Conservation (phyloP, 2,329 filamentous ascomycete genomes). For the Nothophoma quercina region DNA sequence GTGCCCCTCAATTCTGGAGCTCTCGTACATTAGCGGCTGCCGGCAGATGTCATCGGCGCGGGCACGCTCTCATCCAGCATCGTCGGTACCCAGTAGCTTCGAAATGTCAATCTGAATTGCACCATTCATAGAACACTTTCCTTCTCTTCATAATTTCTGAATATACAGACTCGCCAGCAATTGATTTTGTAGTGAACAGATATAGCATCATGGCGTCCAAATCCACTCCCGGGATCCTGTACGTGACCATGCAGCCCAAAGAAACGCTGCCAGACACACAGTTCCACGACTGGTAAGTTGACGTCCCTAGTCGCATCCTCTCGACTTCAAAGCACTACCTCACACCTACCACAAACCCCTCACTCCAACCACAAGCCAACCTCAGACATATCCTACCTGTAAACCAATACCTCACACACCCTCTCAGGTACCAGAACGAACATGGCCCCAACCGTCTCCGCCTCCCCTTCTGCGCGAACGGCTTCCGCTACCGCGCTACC, state of each 20-base stretch:
- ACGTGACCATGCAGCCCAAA: conserved; percentile 85
- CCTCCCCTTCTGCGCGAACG: conserved; percentile 76
- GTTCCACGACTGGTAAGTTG: conserved; percentile 72
- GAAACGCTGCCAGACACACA: conserved; percentile 69
- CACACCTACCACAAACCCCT: conserved; percentile 46
- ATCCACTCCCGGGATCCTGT: conserved; percentile 72
- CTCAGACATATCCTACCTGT: too few relatives aligned
- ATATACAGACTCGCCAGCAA: conserved; percentile 1
- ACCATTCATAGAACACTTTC: neutral
- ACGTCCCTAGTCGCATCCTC: conserved; percentile 31
- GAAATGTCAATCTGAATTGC: neutral
- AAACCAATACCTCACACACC: too few relatives aligned
- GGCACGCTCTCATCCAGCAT: conserved; percentile 20
- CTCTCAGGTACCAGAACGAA: conserved; percentile 83
- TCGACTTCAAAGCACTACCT: conserved; percentile 24
- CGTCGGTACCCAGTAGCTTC: neutral
- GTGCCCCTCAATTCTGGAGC: conserved; percentile 9
- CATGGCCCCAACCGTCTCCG: conserved; percentile 84
- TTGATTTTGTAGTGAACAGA: neutral
- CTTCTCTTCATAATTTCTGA: neutral
- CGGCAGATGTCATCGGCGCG: conserved; percentile 47
- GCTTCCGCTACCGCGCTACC: conserved; percentile 77
- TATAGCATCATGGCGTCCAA: conserved; percentile 49
- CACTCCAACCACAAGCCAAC: too few relatives aligned
- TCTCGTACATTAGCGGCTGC: conserved; percentile 25